Evolutionary conservation across 169 alveolate species (phyloP).

Genomic region (Neospora caninum): DNA sequence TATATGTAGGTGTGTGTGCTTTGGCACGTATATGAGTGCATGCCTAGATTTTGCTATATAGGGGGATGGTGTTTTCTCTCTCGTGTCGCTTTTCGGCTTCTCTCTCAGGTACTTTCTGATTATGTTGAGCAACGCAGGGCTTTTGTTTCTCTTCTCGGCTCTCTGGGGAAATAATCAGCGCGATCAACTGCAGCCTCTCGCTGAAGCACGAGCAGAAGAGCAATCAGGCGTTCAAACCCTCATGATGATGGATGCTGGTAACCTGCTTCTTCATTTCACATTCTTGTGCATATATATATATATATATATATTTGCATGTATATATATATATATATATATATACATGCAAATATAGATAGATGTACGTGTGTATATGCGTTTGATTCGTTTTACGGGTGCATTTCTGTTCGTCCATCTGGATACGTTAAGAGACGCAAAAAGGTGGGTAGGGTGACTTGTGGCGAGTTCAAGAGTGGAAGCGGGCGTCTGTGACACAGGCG

Average conservation of each 20-base stretch:
- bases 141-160: background rate
- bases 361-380: too few relatives aligned
- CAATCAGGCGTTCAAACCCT: background rate
- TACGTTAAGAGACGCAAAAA: too few relatives aligned
- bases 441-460: too few relatives aligned
- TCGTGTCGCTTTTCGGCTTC: too few relatives aligned
- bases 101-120: conserved; percentile 5
- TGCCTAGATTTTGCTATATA: background rate
- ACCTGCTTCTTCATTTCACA: background rate
- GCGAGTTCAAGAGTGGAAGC: too few relatives aligned
- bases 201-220: conserved; percentile 24
- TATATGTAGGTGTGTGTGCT: background rate
- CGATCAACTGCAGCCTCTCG: conserved; percentile 36
- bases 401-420: too few relatives aligned
- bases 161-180: background rate
- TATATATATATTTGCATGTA: background rate
- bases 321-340: background rate
- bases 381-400: too few relatives aligned
- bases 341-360: background rate
- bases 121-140: conserved; percentile 35
- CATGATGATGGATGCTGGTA: conserved; percentile 41
- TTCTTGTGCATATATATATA: background rate
- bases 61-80: background rate
- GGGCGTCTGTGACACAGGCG: too few relatives aligned
- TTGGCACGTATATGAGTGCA: background rate